These are phyloP conservation scores for Ganoderma leucocontextum DNA, from an alignment of 1,284 basidiomycete genomes.

Conservation along the genomic window DNA sequence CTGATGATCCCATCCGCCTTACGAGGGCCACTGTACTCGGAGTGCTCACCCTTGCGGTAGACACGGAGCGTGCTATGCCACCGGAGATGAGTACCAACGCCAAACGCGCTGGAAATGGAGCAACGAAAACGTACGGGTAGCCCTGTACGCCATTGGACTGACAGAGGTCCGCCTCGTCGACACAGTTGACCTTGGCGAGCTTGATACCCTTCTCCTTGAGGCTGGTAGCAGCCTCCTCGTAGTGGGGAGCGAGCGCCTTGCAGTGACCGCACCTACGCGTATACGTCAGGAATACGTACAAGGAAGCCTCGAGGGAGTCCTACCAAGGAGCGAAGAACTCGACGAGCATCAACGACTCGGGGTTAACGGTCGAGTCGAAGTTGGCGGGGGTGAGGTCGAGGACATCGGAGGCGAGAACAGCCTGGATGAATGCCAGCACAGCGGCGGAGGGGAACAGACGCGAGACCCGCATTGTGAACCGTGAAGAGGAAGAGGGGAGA, in stretches of 20 bases:
- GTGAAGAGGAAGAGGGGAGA: slow-evolving; percentile 31
- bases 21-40: slow-evolving; percentile 88
- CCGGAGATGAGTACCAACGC: slow-evolving; percentile 2
- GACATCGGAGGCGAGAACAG: slow-evolving; percentile 81
- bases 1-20: slow-evolving; percentile 97
- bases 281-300: slow-evolving; percentile 11
- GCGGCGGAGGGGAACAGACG: slow-evolving; percentile 58
- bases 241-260: slow-evolving; percentile 92
- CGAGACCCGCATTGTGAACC: slow-evolving; percentile 68
- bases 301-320: slow-evolving; percentile 12
- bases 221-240: slow-evolving; percentile 94
- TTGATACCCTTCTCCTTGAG: slow-evolving; percentile 92
- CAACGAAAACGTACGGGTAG: slow-evolving; percentile 79
- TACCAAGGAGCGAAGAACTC: slow-evolving; percentile 97
- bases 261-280: slow-evolving; percentile 85
- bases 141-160: slow-evolving; percentile 87
- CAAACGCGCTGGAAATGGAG: not conserved
- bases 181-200: slow-evolving; percentile 96
- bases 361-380: slow-evolving; percentile 77
- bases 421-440: slow-evolving; percentile 61
- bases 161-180: slow-evolving; percentile 89
- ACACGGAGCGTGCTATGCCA: slow-evolving; percentile 81
- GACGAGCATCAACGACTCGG: slow-evolving; percentile 86
- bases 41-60: slow-evolving; percentile 85
- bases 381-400: slow-evolving; percentile 74